These are phyloP conservation scores for Fusarium haematococcum DNA, from an alignment of 2,329 filamentous ascomycete species.

Conservation along the genomic window DNA sequence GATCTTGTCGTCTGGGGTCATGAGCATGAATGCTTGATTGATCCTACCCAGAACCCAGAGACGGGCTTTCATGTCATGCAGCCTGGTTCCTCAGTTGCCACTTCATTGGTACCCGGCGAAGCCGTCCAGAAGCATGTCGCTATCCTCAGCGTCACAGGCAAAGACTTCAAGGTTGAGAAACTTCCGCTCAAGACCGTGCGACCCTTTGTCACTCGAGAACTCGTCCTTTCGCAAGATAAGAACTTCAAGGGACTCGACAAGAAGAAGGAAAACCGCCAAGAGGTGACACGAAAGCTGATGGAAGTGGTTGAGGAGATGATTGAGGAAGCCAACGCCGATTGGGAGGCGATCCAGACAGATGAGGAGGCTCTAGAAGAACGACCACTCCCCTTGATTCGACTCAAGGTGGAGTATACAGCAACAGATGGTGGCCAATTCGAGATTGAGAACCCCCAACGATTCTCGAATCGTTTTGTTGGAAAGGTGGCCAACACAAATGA, in stretches of 20 bases:
- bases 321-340: constrained; percentile 82
- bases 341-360: constrained; percentile 81
- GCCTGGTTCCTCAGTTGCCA: constrained; percentile 94
- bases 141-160: constrained; percentile 85
- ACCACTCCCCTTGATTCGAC: constrained; percentile 85
- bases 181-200: constrained; percentile 89
- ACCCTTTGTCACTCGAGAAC: constrained; percentile 88
- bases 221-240: constrained; percentile 80
- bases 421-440: constrained; percentile 89
- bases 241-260: constrained; percentile 82
- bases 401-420: constrained; percentile 91
- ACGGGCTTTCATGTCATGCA: constrained; percentile 97
- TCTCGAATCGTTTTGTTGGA: constrained; percentile 91
- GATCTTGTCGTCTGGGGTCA: constrained; percentile 97
- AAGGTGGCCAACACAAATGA: constrained; percentile 95
- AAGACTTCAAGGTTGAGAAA: constrained; percentile 82
- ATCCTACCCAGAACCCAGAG: constrained; percentile 84
- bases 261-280: constrained; percentile 83
- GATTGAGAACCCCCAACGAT: constrained; percentile 93
- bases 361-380: constrained; percentile 68
- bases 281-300: constrained; percentile 82
- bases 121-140: constrained; percentile 92
- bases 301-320: constrained; percentile 88
- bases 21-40: constrained; percentile 94
- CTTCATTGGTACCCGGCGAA: constrained; percentile 89